These are phyloP conservation scores for Collybia nuda DNA, from an alignment of 768 basidiomycete species.

Conservation along the genomic window DNA sequence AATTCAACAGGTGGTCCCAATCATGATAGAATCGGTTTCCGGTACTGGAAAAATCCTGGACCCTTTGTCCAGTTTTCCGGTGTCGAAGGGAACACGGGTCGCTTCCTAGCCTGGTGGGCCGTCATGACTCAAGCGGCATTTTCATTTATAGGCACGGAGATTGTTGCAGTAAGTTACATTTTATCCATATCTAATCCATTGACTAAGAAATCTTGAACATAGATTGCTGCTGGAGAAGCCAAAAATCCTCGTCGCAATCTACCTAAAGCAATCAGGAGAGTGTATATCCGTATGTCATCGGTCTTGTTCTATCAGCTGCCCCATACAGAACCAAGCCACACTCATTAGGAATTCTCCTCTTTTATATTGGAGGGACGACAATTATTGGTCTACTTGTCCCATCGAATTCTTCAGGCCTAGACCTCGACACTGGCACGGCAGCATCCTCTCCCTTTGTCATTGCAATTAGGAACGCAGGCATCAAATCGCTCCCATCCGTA, in stretches of 20 bases:
- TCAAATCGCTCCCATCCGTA: slow-evolving; percentile 79
- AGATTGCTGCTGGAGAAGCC: slow-evolving; percentile 89
- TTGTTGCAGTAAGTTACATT: slow-evolving; percentile 70
- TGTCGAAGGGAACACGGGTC: slow-evolving; percentile 69
- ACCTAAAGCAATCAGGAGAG: slow-evolving; percentile 65
- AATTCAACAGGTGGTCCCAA: slow-evolving; percentile 63
- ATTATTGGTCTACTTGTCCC: slow-evolving; percentile 86
- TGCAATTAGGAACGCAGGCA: slow-evolving; percentile 84
- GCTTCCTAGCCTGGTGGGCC: slow-evolving; percentile 63
- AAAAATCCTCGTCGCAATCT: slow-evolving; percentile 78
- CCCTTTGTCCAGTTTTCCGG: slow-evolving; percentile 74
- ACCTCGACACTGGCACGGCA: slow-evolving; percentile 55
- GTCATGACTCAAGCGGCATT: slow-evolving; percentile 85
- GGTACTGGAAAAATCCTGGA: slow-evolving; percentile 88
- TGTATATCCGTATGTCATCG: slow-evolving; percentile 58
- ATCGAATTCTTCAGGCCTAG: slow-evolving; percentile 57
- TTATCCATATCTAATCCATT: background rate
- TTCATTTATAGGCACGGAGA: slow-evolving; percentile 92
- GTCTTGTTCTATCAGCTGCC: background rate
- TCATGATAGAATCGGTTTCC: slow-evolving; percentile 71
- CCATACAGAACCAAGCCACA: background rate
- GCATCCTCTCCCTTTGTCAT: slow-evolving; percentile 90
- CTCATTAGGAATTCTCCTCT: slow-evolving; percentile 76
- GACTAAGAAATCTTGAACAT: slow-evolving; percentile 8
- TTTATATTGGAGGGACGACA: slow-evolving; percentile 67